Base-by-base conservation (phyloP, 1,139 yeast species). In the Blastobotrys ciferrii region DNA sequence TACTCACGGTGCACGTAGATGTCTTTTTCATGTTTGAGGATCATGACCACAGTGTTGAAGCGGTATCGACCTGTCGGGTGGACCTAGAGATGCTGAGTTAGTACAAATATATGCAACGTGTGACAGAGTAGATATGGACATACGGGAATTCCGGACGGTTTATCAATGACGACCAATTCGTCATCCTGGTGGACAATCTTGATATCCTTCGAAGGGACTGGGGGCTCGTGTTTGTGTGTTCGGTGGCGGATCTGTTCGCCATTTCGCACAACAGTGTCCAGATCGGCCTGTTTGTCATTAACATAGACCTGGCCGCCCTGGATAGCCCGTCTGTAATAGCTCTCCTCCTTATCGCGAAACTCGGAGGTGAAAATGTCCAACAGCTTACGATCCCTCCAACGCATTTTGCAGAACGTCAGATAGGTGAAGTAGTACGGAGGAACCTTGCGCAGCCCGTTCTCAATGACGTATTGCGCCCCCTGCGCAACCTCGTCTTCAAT, bases 21-120 rank as follows among this genome's bases (percentile, higher is more conserved):
- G 0, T 84, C 84, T 47, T 72, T 64, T 53, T 88, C 91, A 49
- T 79, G 81, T 62, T 85, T 82, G 54, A 91, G 68, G 15, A 88
- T 81, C 64, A 84, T 87, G n/a, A 95, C 87, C 13, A 91, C 80
- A 0, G 96, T 81, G 64, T 92, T 92, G 68, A 80, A 88, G 52
- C 95, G 73, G 68, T 83, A 92, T 51, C 98, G 72, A 0, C 98
- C 99, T 0, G 98, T 86, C 1, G 99, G 98, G 65, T 92, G 98
- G n/a, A 68, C 66, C 63, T 59, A 31, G 42, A 19, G 32, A 32
- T 33, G 48, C 46, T 36, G 35, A 40, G 46, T 36, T 20, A 12
- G n/a, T n/a, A n/a, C n/a, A n/a, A n/a, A n/a, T n/a, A n/a, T n/a
- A n/a, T n/a, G n/a, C n/a, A n/a, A n/a, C n/a, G n/a, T n/a, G n/a